Base-by-base conservation (phyloP, 2,329 filamentous ascomycete genomes). In the Coniella lustricola region DNA sequence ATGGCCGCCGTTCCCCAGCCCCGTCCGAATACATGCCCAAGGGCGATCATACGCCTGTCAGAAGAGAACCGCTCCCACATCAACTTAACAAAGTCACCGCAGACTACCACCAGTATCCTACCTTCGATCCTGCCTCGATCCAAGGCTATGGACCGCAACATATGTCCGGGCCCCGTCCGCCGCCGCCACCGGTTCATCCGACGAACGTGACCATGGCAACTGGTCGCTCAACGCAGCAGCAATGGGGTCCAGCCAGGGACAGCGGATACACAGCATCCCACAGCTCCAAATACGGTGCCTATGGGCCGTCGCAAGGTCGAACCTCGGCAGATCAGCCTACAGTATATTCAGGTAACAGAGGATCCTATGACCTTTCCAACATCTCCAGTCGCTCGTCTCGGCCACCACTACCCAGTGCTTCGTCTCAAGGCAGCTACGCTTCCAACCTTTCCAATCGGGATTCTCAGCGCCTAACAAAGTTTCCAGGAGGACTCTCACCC, bases 31-130 rank as follows among this genome's bases (percentile, higher is more conserved):
- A 86, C 62, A 71, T 88, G 37, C 82, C 85, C 43, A 79, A 80
- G 61, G 68, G 76, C 49, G 83, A 87, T 54, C 81, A 85, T 61
- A 66, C 75, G 57, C 73, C 79, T 18, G 67, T 73, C 48, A 77
- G 82, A 57, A 81, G 82, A 62, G 86, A 93, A 48, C 85, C 85
- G 50, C 75, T 87, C 51, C 87, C 90, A 25, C 87, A 93, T 65
- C 88, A 95, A 60, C 70, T 94, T 46, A 90, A 89, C 65, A 90
- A 89, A 68, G 75, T 74, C 56, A 80, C 80, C 42, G 71, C 72
- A 57, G 90, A 96, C 66, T 95, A 83, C 62, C 89, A 95, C 69
- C 91, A 95, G 62, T 95, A 96, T 64, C 89, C 90, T 36, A 77
- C 77, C 45, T 81, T 86, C 63, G 82, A 85, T 56, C 71, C 79